Conservation (phyloP, 495 filamentous ascomycete genomes). For the Xylaria sp. region DNA sequence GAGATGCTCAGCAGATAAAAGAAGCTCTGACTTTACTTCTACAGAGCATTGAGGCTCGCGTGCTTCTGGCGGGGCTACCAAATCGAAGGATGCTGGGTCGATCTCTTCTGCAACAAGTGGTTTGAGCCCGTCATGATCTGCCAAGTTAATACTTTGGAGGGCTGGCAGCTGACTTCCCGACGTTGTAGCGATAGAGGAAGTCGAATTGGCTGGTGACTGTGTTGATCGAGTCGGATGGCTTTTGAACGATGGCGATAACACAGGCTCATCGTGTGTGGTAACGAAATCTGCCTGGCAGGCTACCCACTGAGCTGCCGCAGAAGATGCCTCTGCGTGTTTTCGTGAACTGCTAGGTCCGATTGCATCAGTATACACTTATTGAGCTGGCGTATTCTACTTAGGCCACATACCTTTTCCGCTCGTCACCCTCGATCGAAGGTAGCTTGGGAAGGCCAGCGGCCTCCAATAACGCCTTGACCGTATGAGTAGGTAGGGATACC, state of each 20-base stretch:
- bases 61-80: conserved; percentile 49
- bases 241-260: conserved; percentile 4
- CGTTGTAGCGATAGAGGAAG: conserved; percentile 31
- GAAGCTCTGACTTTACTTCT: conserved; percentile 65
- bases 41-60: conserved; percentile 52
- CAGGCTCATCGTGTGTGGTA: conserved; percentile 16
- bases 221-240: conserved; percentile 23
- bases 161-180: conserved; percentile 45
- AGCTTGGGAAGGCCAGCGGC: conserved; percentile 1
- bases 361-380: background rate
- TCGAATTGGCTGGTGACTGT: conserved; percentile 29
- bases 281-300: conserved; percentile 21
- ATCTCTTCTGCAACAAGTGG: conserved; percentile 55
- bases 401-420: background rate
- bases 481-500: background rate
- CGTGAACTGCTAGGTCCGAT: background rate
- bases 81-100: conserved; percentile 61
- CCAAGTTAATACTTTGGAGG: conserved; percentile 39
- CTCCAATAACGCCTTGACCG: conserved; percentile 6
- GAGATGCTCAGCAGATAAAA: conserved; percentile 73
- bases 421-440: conserved; percentile 3
- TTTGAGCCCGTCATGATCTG: conserved; percentile 55
- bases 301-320: conserved; percentile 23
- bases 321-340: conserved; percentile 6
- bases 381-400: background rate